A percentile compares a stretch with the other conserved stretches of the same genome.
Conservation (phyloP, 495 filamentous ascomycete genomes). For the Tuber umbilicatum region DNA sequence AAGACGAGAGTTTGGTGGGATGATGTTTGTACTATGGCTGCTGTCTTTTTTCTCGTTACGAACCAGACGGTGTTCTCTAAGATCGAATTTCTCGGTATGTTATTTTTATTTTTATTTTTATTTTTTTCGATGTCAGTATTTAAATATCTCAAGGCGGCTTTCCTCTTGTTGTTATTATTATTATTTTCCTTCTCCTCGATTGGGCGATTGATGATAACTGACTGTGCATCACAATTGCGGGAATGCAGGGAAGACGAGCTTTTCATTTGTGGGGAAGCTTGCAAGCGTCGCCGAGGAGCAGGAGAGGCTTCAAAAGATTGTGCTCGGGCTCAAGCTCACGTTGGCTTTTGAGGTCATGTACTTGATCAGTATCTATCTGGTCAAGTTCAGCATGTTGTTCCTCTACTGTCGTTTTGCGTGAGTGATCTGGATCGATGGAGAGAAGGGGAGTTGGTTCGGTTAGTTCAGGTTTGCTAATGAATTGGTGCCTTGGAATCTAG, state of each 20-base stretch:
- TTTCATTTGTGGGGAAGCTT: conserved; percentile 25
- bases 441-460: neutral
- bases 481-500: conserved; percentile 9
- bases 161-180: neutral
- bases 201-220: neutral
- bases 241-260: conserved; percentile 24
- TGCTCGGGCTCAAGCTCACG: conserved; percentile 35
- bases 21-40: conserved; percentile 33
- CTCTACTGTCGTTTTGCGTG: conserved; percentile 40
- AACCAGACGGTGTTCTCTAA: conserved; percentile 37
- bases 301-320: conserved; percentile 23
- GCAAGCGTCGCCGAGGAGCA: conserved; percentile 20
- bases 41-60: conserved; percentile 31
- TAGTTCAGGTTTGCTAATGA: neutral
- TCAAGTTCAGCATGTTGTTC: conserved; percentile 41
- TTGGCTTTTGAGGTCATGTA: conserved; percentile 38
- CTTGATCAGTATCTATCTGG: conserved; percentile 37
- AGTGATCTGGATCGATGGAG: conserved; percentile 7
- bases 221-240: neutral
- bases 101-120: neutral
- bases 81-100: conserved; percentile 32
- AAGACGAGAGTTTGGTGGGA: conserved; percentile 38
- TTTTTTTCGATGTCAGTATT: neutral
- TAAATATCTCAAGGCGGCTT: neutral
- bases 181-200: neutral